Conservation (phyloP, 352 stramenopile genomes). For the Globisporangium heterothallicum region DNA sequence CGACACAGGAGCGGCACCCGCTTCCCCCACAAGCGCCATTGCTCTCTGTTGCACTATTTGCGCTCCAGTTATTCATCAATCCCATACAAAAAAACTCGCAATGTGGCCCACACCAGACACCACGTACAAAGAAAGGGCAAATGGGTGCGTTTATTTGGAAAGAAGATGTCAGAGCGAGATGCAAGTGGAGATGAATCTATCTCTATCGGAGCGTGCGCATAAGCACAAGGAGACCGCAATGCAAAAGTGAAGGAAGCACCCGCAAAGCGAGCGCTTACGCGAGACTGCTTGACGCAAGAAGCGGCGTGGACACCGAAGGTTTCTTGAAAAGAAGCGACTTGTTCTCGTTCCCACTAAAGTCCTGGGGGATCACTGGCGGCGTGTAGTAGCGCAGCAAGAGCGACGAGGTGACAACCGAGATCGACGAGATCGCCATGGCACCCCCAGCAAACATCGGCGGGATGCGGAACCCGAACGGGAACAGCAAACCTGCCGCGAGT, state of each 20-base stretch:
- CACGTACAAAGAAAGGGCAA: too few species aligned
- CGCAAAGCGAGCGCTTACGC: slow-evolving; percentile 17
- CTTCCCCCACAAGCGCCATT: neutral
- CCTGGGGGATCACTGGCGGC: slow-evolving; percentile 59
- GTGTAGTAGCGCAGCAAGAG: slow-evolving; percentile 91
- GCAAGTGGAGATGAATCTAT: neutral
- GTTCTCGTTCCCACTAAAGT: slow-evolving; percentile 51
- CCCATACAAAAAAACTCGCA: neutral
- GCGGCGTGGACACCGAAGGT: slow-evolving; percentile 58
- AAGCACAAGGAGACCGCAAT: too few species aligned
- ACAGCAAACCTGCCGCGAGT: slow-evolving; percentile 95
- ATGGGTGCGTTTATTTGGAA: too few species aligned
- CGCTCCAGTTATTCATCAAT: neutral
- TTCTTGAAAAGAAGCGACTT: slow-evolving; percentile 85
- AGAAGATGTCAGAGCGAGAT: neutral
- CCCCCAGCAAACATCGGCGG: slow-evolving; percentile 95
- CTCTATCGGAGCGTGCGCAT: neutral
- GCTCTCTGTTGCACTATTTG: neutral
- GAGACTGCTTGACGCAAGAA: slow-evolving; percentile 67
- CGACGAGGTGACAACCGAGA: slow-evolving; percentile 95
- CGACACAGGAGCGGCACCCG: too few species aligned
- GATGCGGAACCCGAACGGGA: slow-evolving; percentile 91
- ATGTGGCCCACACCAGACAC: neutral
- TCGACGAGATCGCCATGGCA: slow-evolving; percentile 95
- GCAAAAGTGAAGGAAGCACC: neutral